Evolutionary conservation across 805 yeast species (phyloP).

Genomic region (Hanseniaspora lachancei): DNA sequence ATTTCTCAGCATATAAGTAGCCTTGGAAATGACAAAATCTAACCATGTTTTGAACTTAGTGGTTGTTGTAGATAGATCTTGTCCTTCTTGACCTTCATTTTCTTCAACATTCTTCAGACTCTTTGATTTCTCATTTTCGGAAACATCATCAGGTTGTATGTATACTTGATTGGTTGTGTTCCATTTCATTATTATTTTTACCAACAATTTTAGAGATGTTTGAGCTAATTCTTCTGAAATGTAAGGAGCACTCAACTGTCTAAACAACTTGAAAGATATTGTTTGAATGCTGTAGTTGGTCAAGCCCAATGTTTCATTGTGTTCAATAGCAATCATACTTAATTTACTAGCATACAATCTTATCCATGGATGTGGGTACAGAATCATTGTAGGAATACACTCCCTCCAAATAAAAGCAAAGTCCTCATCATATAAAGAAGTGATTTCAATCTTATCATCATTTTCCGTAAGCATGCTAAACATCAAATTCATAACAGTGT

Average conservation of each 20-base stretch:
- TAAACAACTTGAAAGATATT: constrained; percentile 51
- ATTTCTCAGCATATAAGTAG: constrained; percentile 50
- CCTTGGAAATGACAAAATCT: constrained; percentile 39
- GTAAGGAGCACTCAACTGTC: constrained; percentile 72
- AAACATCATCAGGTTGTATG: constrained; percentile 21
- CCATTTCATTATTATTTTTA: constrained; percentile 52
- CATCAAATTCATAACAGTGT: constrained; percentile 47
- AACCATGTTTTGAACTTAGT: constrained; percentile 20
- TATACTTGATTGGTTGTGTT: constrained; percentile 31
- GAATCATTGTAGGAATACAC: constrained; percentile 24
- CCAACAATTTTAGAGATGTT: constrained; percentile 55
- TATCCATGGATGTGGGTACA: constrained; percentile 90
- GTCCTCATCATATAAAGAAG: constrained; percentile 19
- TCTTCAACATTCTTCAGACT: constrained; percentile 21
- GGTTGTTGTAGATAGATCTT: constrained; percentile 13
- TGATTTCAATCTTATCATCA: constrained; percentile 23
- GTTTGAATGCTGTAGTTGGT: constrained; percentile 44
- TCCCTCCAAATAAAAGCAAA: constrained; percentile 39
- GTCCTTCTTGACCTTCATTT: constrained; percentile 18
- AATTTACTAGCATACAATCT: constrained; percentile 54
- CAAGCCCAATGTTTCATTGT: constrained; percentile 28
- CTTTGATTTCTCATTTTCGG: constrained; percentile 9
- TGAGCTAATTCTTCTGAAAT: constrained; percentile 50
- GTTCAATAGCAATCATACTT: constrained; percentile 38
- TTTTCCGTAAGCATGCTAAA: constrained; percentile 32